These are phyloP conservation scores for Paraleonurus japonicus DNA, from an alignment of 257 asterid species.

Conservation along the genomic window DNA sequence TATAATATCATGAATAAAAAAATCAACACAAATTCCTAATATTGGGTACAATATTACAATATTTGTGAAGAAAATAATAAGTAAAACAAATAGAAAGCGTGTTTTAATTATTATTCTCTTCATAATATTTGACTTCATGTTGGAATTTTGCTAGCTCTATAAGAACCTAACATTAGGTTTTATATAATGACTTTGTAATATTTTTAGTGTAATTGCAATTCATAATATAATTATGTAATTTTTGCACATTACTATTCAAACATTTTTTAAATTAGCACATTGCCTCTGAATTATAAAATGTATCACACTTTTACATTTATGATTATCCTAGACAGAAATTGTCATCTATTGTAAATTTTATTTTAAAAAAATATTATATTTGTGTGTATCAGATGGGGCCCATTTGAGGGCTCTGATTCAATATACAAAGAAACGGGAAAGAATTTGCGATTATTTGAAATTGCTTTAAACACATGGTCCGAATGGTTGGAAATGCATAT, in stretches of 20 bases:
- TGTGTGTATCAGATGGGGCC: constrained; percentile 42
- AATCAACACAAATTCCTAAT: too few species aligned
- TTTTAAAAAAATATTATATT: not conserved
- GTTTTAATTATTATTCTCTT: too few species aligned
- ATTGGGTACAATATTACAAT: too few species aligned
- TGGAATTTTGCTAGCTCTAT: not conserved
- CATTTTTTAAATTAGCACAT: not conserved
- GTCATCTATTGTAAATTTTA: not conserved
- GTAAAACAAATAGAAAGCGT: too few species aligned
- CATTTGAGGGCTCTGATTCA: constrained; percentile 31
- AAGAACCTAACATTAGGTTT: not conserved
- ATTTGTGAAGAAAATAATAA: too few species aligned
- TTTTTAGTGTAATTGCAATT: not conserved
- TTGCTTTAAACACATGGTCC: constrained; percentile 6
- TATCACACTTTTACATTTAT: not conserved
- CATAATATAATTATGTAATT: not conserved
- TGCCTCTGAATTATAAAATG: not conserved
- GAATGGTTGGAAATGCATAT: constrained; percentile 45
- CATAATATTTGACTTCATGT: too few species aligned
- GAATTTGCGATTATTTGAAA: constrained; percentile 6
- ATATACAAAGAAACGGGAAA: not conserved
- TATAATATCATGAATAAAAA: too few species aligned
- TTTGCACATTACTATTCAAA: not conserved
- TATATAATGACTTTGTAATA: not conserved
- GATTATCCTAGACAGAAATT: too few species aligned